Percentiles rank a stretch among this genome's conserved stretches.
Conservation (phyloP, 2,329 filamentous ascomycete genomes). For the Hysterium pulicare region DNA sequence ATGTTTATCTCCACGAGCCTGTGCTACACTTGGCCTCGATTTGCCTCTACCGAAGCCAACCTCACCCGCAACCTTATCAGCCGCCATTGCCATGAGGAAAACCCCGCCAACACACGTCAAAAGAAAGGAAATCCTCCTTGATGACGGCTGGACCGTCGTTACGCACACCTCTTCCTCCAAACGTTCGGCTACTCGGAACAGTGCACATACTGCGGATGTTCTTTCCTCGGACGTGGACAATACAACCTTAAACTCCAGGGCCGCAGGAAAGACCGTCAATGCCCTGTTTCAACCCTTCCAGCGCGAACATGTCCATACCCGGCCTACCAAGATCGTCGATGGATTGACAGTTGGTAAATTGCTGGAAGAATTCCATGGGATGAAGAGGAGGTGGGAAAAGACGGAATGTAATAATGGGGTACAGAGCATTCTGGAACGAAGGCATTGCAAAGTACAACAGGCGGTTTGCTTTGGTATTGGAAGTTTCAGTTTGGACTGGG, state of each 20-base stretch:
- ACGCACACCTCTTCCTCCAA: slow-evolving; percentile 20
- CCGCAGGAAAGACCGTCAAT: not conserved
- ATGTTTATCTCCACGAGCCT: no score
- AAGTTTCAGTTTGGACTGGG: slow-evolving; percentile 35
- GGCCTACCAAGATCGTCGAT: slow-evolving; percentile 16
- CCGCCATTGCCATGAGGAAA: no score
- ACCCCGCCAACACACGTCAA: slow-evolving; percentile 21
- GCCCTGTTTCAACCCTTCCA: not conserved
- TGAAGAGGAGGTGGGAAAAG: slow-evolving; percentile 23
- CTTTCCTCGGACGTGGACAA: not conserved
- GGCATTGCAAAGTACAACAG: slow-evolving; percentile 9
- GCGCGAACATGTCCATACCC: not conserved
- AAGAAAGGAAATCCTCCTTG: slow-evolving; percentile 23
- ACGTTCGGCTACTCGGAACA: slow-evolving; percentile 5
- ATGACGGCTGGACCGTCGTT: slow-evolving; percentile 38
- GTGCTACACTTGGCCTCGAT: no score
- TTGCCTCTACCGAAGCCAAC: no score
- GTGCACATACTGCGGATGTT: slow-evolving; percentile 1
- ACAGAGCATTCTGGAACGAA: slow-evolving; percentile 10
- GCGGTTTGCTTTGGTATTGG: slow-evolving; percentile 37
- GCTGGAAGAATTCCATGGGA: slow-evolving; percentile 16
- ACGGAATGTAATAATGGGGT: slow-evolving; percentile 22
- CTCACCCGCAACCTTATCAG: no score
- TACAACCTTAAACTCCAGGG: not conserved
- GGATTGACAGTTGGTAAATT: slow-evolving; percentile 26